These are phyloP conservation scores for Nadsonia starkeyi-henricii DNA, from an alignment of 1,139 yeast species.

Conservation along the genomic window DNA sequence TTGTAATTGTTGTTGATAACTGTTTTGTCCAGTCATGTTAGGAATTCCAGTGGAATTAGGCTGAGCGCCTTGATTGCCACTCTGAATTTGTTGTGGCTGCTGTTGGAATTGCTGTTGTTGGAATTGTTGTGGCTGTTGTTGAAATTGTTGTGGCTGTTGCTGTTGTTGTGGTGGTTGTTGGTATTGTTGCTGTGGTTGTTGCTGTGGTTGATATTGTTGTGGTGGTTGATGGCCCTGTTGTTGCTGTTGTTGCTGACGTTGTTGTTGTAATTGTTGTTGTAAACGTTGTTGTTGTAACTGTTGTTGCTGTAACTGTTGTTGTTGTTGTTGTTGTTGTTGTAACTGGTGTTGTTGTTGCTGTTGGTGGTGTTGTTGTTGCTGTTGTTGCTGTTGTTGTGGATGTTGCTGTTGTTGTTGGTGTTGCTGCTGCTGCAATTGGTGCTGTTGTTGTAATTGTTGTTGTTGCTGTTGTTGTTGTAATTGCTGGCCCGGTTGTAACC, in stretches of 20 bases:
- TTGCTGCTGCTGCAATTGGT: background rate
- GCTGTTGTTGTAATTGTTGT: background rate
- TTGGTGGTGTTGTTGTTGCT: no score
- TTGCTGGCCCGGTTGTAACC: background rate
- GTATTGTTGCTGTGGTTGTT: conserved; percentile 2
- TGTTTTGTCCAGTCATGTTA: no score
- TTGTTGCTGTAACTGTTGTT: background rate
- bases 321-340: no score
- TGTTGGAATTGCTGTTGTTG: background rate
- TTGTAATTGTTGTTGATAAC: no score
- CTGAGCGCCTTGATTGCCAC: no score
- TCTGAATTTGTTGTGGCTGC: background rate
- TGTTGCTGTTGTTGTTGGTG: conserved; percentile 1
- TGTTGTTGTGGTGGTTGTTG: no score
- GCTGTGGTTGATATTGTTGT: background rate
- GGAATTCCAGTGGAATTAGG: no score
- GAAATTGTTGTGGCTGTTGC: no score
- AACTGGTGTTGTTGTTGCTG: background rate
- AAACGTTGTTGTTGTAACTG: background rate
- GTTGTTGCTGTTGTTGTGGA: background rate
- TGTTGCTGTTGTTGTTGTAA: background rate
- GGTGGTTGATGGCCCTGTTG: no score
- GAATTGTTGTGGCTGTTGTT: no score
- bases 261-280: no score
- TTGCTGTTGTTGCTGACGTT: background rate